Conservation (phyloP, 2,329 filamentous ascomycete genomes). For the Cladophialophora carrionii region DNA sequence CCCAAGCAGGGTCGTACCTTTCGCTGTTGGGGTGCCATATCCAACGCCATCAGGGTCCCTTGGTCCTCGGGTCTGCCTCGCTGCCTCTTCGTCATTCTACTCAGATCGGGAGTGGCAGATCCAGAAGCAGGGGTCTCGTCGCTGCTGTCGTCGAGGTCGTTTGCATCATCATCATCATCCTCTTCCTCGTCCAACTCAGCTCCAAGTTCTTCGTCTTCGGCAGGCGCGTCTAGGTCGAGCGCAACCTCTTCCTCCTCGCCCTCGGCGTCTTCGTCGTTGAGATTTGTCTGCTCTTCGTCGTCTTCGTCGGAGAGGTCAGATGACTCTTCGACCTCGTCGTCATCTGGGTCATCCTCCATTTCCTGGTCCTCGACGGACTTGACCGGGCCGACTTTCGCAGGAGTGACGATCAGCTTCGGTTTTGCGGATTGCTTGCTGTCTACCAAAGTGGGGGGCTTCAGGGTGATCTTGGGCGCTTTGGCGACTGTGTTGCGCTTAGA, state of each 20-base stretch:
- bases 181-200: slow-evolving; percentile 42
- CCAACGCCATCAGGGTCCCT: slow-evolving; percentile 56
- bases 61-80: slow-evolving; percentile 61
- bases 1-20: slow-evolving; percentile 24
- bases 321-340: slow-evolving; percentile 56
- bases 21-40: slow-evolving; percentile 51
- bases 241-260: slow-evolving; percentile 44
- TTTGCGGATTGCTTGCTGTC: slow-evolving; percentile 45
- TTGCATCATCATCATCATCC: slow-evolving; percentile 44
- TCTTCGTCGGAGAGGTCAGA: slow-evolving; percentile 54
- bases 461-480: slow-evolving; percentile 37
- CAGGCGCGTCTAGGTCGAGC: slow-evolving; percentile 44
- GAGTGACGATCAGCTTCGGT: slow-evolving; percentile 45
- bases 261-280: slow-evolving; percentile 54
- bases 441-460: slow-evolving; percentile 35
- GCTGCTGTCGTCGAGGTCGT: slow-evolving; percentile 50
- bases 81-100: slow-evolving; percentile 70
- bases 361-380: slow-evolving; percentile 55
- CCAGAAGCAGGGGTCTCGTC: slow-evolving; percentile 51
- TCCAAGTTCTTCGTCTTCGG: slow-evolving; percentile 46
- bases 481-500: slow-evolving; percentile 29
- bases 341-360: slow-evolving; percentile 54
- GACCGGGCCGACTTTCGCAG: slow-evolving; percentile 43
- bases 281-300: slow-evolving; percentile 43
- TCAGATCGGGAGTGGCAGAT: slow-evolving; percentile 64